Conservation (phyloP, 345 rosid species). For the Acer yangbiense region DNA sequence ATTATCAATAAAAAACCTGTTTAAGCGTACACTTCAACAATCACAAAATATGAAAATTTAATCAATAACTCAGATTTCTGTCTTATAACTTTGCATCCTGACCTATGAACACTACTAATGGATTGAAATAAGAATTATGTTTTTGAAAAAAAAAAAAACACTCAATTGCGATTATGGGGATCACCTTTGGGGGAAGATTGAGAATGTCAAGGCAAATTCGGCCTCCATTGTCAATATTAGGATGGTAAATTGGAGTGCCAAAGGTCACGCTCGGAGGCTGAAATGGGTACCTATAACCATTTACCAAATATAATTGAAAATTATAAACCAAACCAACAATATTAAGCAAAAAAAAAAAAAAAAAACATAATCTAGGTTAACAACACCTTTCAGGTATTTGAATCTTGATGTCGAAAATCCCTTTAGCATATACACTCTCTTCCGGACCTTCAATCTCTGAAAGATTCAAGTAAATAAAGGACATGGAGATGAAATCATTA, state of each 20-base stretch:
- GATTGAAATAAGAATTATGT: background rate
- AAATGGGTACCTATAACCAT: slow-evolving; percentile 64
- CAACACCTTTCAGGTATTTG: slow-evolving; percentile 77
- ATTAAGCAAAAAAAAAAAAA: background rate
- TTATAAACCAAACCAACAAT: background rate
- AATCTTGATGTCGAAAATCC: slow-evolving; percentile 62
- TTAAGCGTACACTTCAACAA: background rate
- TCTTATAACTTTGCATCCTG: background rate
- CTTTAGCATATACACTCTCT: slow-evolving; percentile 73
- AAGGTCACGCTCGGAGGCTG: slow-evolving; percentile 85
- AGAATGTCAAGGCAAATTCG: slow-evolving; percentile 91
- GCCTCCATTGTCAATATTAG: slow-evolving; percentile 82
- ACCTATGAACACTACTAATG: background rate
- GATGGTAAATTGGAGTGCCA: slow-evolving; percentile 76
- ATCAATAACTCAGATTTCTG: background rate
- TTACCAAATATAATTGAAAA: background rate
- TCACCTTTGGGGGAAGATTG: slow-evolving; percentile 88
- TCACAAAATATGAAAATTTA: background rate
- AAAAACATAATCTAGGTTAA: background rate
- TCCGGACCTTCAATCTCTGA: slow-evolving; percentile 75
- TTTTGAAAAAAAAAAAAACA: background rate
- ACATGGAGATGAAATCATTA: background rate
- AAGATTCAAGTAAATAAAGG: background rate
- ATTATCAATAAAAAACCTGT: background rate
- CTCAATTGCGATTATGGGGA: background rate